Base-by-base conservation (phyloP, 805 yeast species). In the Lipomyces sp. region DNA sequence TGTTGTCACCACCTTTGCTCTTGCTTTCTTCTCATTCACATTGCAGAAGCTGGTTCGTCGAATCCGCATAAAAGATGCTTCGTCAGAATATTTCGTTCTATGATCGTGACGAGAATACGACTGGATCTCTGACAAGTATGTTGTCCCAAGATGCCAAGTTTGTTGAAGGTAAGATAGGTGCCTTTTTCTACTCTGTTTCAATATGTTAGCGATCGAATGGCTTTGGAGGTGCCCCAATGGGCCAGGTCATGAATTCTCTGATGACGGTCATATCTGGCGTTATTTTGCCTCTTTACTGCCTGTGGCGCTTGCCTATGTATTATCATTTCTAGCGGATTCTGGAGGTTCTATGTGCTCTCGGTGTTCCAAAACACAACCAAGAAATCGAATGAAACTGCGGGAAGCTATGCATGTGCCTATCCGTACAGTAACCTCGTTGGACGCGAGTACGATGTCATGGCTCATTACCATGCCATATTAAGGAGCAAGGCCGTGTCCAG, bases 361-460 rank as follows among this genome's bases (percentile, higher is more conserved):
- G 56, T 57, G 11, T 73, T 80, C 51, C 76, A 76, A 15, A 64
- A 73, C 37, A 18, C 35, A 32, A 63, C 64, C 13, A 33, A 60
- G 53, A 60, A 54, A 18, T 59, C 69, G n/a, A 53, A 64, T 48
- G 80, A 77, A 62, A 69, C 72, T 13, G 76, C 80, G 24, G 81
- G 81, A 15, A 65, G 79, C 35, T 63, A 65, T 18, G 65, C 66
- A 11, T 65, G 66, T 51, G 78, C 76, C 57, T 7, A 80, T 81
- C 24, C 75, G 81, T 34, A 80, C 83, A 4, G 83, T 81, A 5
- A 77, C 77, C 50, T 73, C 82, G 8, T 70, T 80, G 53, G 82
- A 10, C 77, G 83, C 15, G 83, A 80, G 62, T 74, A 73, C 45
- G 79, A 78, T 30, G 82, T 80, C 8, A 67, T 73, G 48, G 72